Evolutionary conservation across 1,139 yeast species (phyloP), one percentile per base, ranked within the genome.

Genomic region (Diutina siamensis): DNA sequence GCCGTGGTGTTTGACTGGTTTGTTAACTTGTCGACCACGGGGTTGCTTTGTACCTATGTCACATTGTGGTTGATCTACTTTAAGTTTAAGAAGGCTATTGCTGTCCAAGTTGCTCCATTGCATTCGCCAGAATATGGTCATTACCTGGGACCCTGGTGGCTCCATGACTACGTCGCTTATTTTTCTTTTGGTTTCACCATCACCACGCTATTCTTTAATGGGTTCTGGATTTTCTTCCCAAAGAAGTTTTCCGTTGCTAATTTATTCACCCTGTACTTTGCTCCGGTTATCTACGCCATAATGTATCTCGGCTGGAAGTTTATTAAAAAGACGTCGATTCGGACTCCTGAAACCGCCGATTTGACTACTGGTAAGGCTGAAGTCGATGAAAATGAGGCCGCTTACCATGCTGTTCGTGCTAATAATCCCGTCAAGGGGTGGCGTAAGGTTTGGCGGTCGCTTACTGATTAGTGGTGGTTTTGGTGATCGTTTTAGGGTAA

Each of bases 21-120:
- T 46, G 56, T 64, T 49, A 64, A 65, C 51, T 61, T 66, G 53
- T 57, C 67, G 44, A 77, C 81, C 18, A 75, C 78, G 22, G 76
- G 80, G 10, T 63, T 76, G 44, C 69, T 77, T 52, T 60, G 75
- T 49, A 68, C 77, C 15, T 77, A 78, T 67, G 63, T 71, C 12
- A 64, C 71, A 48, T 69, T 76, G 48, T 73, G 78, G 58, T 58
- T 67, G 52, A 58, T 71, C 47, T 77, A 74, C 57, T 65, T 65
- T 57, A 62, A 63, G 50, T 64, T 66, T 51, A 61, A 62, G 50
- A 57, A 48, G 44, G 69, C 68, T 0, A 58, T 62, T 51, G 54
- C 48, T 13, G 68, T 63, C 7, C 72, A 67, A 52, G 65, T 25
- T 1, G 17, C 32, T 4, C 32, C 67, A 4, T 49, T 55, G 18